These are phyloP conservation scores for Flaveria sonorensis DNA, from an alignment of 129 eudicot genomes.

Conservation along the genomic window DNA sequence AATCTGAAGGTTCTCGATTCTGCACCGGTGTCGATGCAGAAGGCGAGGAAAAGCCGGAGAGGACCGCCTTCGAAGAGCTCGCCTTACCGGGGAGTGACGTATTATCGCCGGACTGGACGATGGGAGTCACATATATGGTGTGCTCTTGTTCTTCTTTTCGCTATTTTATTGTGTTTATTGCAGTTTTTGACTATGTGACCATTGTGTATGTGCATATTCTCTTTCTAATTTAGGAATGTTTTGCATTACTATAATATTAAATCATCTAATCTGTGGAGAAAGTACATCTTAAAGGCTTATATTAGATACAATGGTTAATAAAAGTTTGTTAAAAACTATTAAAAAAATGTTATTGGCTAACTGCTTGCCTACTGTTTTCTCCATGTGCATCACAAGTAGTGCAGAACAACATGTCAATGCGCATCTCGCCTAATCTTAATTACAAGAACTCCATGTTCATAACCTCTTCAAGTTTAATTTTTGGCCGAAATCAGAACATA, in stretches of 20 bases:
- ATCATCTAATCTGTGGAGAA: background rate
- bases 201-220: background rate
- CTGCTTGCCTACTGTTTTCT: background rate
- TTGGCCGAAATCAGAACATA: background rate
- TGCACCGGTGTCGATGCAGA: conserved; percentile 34
- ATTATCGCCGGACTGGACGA: conserved; percentile 88
- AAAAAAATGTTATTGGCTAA: background rate
- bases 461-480: background rate
- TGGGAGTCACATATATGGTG: conserved; percentile 99
- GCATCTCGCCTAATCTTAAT: conserved; percentile 3
- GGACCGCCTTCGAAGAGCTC: conserved; percentile 94
- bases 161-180: background rate
- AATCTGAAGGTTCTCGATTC: conserved; percentile 56
- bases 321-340: too few species aligned
- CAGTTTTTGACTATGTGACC: background rate
- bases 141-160: background rate
- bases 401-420: conserved; percentile 19
- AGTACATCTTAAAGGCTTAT: too few species aligned
- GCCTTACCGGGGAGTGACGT: conserved; percentile 87
- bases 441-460: background rate
- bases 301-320: too few species aligned
- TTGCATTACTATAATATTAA: background rate
- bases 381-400: conserved; percentile 8
- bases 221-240: conserved; percentile 11
- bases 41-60: conserved; percentile 64